A percentile compares a stretch with the other conserved stretches of the same genome.
phyloP scores from a whole-genome alignment of 1,139 yeast species.

The Lodderomyces jiufengensis region DNA sequence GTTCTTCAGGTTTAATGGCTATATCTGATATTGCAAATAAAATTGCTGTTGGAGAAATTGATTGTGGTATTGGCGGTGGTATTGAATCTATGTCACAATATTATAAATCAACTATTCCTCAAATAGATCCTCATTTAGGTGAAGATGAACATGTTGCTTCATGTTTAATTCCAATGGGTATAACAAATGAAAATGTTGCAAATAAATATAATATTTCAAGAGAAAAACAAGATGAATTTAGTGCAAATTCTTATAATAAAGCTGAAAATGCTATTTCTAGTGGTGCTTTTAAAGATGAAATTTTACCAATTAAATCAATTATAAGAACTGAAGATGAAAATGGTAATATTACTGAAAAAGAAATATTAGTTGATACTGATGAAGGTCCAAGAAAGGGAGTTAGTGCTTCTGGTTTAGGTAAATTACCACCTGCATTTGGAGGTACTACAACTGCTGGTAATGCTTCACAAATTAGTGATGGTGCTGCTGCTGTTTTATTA shows the following conservation, averaged over 20 bases:
- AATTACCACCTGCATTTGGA: slow-evolving; percentile 85
- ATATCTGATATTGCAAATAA: slow-evolving; percentile 86
- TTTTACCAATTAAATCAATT: slow-evolving; percentile 66
- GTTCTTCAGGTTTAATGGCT: slow-evolving; percentile 92
- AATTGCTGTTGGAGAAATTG: slow-evolving; percentile 83
- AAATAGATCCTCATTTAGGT: slow-evolving; percentile 49
- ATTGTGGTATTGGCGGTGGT: slow-evolving; percentile 87
- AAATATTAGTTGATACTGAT: slow-evolving; percentile 60
- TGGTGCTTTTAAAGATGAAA: slow-evolving; percentile 83
- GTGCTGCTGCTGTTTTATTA: slow-evolving; percentile 86
- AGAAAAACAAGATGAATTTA: slow-evolving; percentile 77
- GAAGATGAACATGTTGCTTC: slow-evolving; percentile 30
- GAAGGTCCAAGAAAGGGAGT: slow-evolving; percentile 92
- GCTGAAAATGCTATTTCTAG: slow-evolving; percentile 68
- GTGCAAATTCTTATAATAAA: slow-evolving; percentile 78
- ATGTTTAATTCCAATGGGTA: slow-evolving; percentile 72
- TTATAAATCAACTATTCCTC: slow-evolving; percentile 69
- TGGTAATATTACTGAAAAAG: slow-evolving; percentile 38
- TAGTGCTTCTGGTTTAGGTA: slow-evolving; percentile 69
- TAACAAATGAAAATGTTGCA: slow-evolving; percentile 44
- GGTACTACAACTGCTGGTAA: slow-evolving; percentile 95
- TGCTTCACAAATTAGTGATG: slow-evolving; percentile 93
- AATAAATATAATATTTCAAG: slow-evolving; percentile 61
- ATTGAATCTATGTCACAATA: slow-evolving; percentile 88
- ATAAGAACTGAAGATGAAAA: slow-evolving; percentile 50